Evolutionary conservation across 768 basidiomycete species (phyloP), one percentile per base, ranked within the genome.

Genomic region (Dioszegia hungarica): DNA sequence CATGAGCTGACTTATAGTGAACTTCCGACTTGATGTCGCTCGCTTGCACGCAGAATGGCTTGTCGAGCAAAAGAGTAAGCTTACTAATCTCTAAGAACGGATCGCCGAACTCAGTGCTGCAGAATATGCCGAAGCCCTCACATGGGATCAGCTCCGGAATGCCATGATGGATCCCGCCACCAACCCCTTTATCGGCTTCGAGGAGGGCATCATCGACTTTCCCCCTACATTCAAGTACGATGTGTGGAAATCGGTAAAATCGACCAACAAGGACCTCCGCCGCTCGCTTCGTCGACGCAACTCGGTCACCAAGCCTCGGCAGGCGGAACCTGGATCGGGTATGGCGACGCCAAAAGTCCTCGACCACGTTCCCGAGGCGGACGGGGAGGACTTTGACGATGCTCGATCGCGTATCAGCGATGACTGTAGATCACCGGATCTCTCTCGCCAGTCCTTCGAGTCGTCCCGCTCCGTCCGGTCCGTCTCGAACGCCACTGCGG

Each of bases 41-140:
- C 82, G 93, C 17, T 77, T 93, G 12, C 93, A 97, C 69, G 92
- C 92, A 3, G 93, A 97, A 75, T 95, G 92, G 91, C 79, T 97
- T 3, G 85, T 93, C 57, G 84, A 88, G 24, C 83, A 84, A 33
- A 85, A 85, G 79, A 88, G 88, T 88, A 60, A 36, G 76, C 29
- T 17, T 17, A 40, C 39, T 61, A 19, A 12, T 5, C 25, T 14
- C 0, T 9, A 25, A 6, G 29, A n/a, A 40, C 9, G 15, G 27
- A 20, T 44, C n/a, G 56, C 54, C 8, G 27, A 36, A 58, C 73
- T 12, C 11, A 12, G 14, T 5, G 14, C 10, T 24, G 3, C 62
- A 90, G 90, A 93, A 19, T 97, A 88, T 63, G 78, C 79, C 0
- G 87, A 91, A 66, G 91, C 91, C 0, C 82, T 95, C 11, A 85